Evolutionary conservation across 345 rosid genomes (phyloP).

Genomic region (sweet orange (Citrus sinensis)): DVS_A1.0 CM039162.1:30497001-30497500

Average conservation of each 20-base stretch:
- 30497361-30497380: no score
- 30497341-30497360: background rate
- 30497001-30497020: background rate
- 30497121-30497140: conserved; percentile 13
- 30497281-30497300: background rate
- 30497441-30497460: no score
- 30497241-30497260: background rate
- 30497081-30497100: conserved; percentile 22
- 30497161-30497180: conserved; percentile 3
- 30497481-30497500: no score
- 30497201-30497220: background rate
- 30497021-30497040: background rate
- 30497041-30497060: conserved; percentile 23
- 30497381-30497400: no score
- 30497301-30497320: background rate
- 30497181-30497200: background rate
- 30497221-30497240: background rate
- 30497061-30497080: conserved; percentile 10
- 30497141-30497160: conserved; percentile 15
- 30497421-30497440: no score
- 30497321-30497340: background rate
- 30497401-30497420: no score
- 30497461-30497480: no score
- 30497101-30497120: conserved; percentile 16
- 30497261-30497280: background rate